Evolutionary conservation across 208 protist species (phyloP), one percentile per base, ranked within the genome.

Genomic region (Leishmania tropica): DNA sequence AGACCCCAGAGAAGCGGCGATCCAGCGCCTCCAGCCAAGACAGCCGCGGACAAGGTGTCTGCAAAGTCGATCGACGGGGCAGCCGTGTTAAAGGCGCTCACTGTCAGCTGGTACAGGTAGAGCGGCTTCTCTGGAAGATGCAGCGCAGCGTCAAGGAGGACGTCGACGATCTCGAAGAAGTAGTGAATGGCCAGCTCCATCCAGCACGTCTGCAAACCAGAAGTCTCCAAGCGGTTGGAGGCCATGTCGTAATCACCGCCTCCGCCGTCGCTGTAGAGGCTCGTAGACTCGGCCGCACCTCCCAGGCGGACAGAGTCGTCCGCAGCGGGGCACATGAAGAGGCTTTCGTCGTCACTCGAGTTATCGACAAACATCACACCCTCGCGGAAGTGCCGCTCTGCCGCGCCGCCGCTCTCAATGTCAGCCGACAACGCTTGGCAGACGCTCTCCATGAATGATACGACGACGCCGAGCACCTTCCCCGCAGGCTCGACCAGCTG

Each of bases 171-270:
- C 70, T 91, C 90, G 0, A 93, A 78, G 67, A 89, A 91, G 76
- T 93, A 93, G 81, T 93, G 90, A n/a, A 93, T 84, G 15, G 87
- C 88, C 80, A 89, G 79, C 78, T 91, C 88, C 78, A 87, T 84
- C 87, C 84, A 91, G 62, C 80, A 83, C 58, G 80, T 48, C 73
- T 84, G 80, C 15, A 42, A 78, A 48, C 87, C 78, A 13, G 70
- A 54, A 21, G 40, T 67, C 54, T 84, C 82, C 17, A 75, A 58
- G 37, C 76, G 72, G 67, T 80, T 79, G 35, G 48, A 68, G 15
- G 58, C 65, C 56, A 65, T 79, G 68, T 40, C 74, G 53, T 72
- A 74, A 47, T 3, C 78, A 21, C 56, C 77, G 0, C 72, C 78
- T 37, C 74, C 71, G 28, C 84, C 79, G 64, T 64, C 82, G 68